Evolutionary conservation across 2,329 filamentous ascomycete species (phyloP).

Genomic region (Phyllosticta citriasiana): DNA sequence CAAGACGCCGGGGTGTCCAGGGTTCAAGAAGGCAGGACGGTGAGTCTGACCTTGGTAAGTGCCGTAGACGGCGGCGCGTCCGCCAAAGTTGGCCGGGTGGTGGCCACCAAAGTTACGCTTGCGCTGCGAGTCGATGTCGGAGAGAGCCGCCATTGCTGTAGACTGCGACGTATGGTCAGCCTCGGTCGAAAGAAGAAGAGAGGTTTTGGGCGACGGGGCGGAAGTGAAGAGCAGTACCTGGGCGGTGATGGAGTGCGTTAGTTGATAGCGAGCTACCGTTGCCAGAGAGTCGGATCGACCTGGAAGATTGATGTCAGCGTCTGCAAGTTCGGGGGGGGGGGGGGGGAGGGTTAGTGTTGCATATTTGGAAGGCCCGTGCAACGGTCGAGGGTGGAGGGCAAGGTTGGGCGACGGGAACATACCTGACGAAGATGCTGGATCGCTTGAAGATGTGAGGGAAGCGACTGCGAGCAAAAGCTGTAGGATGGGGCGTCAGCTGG

Average conservation of each 20-base stretch:
- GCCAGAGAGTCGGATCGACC: slow-evolving; percentile 8
- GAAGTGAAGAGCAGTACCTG: slow-evolving; percentile 5
- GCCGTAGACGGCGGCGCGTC: slow-evolving; percentile 6
- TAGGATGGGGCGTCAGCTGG: not conserved
- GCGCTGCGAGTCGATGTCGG: slow-evolving; percentile 10
- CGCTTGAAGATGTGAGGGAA: slow-evolving; percentile 25
- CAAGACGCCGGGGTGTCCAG: slow-evolving; percentile 10
- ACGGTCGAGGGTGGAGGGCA: not conserved
- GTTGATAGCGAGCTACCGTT: slow-evolving; percentile 12
- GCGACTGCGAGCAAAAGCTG: slow-evolving; percentile 31
- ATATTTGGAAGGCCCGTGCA: not conserved
- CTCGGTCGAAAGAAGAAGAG: not conserved
- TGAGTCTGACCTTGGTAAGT: slow-evolving; percentile 6
- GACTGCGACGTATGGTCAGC: not conserved
- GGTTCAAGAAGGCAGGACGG: slow-evolving; percentile 3
- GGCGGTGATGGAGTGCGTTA: slow-evolving; percentile 8
- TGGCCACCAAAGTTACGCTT: slow-evolving; percentile 11
- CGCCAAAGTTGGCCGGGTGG: slow-evolving; percentile 5
- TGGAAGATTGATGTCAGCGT: slow-evolving; percentile 1
- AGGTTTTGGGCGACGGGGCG: not conserved
- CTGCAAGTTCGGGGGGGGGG: not conserved
- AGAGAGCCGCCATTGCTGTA: slow-evolving; percentile 4
- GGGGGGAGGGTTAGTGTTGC: not conserved
- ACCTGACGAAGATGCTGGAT: slow-evolving; percentile 32
- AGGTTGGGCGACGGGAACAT: slow-evolving; percentile 12